Base-by-base conservation (phyloP, 805 yeast species). In the Barnettozyma populi region DNA sequence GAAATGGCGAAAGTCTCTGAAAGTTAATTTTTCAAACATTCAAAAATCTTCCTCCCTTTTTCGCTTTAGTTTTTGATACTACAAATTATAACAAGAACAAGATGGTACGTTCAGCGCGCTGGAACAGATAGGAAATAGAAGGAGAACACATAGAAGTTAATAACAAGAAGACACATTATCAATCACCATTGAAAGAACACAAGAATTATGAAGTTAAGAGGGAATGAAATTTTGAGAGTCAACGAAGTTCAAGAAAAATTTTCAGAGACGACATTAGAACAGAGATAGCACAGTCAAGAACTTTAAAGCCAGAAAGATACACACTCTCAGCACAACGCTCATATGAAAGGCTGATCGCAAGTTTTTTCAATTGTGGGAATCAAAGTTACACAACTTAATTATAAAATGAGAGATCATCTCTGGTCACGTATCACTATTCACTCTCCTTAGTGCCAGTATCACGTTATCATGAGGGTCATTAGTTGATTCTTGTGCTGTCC, bases 81-180 rank as follows among this genome's bases (percentile, higher is more conserved):
- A 36, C 40, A 25, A 32, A 35, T 42, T 39, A 42, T 29, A 38
- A 32, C 24, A 43, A 47, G 44, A 34, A 43, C 46, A 47, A 47
- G 41, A 47, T 47, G 50, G 50, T 47, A 47, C 50, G 50, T 47
- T 21, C 14, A 13, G 11, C 10, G 23, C 14, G 31, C 5, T 16
- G 18, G 32, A 23, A 24, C 19, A 19, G 32, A 43, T 20, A 18
- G 29, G 48, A 35, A 27, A 20, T 5, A 9, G 27, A 25, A 21
- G 31, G 11, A 29, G 18, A 35, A 35, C 11, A 25, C 29, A 20
- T 20, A 31, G 16, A 38, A 16, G 18, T 25, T 8, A 20, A 37
- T 18, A 18, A 20, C 18, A n/a, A 37, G 27, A 21, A 19, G 23
- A 36, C 25, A 36, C 13, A 36, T 7, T 11, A 35, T 9, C 21